Evolutionary conservation across 208 protist genomes (phyloP).

Genomic region (Crithidia brevicula): DNA sequence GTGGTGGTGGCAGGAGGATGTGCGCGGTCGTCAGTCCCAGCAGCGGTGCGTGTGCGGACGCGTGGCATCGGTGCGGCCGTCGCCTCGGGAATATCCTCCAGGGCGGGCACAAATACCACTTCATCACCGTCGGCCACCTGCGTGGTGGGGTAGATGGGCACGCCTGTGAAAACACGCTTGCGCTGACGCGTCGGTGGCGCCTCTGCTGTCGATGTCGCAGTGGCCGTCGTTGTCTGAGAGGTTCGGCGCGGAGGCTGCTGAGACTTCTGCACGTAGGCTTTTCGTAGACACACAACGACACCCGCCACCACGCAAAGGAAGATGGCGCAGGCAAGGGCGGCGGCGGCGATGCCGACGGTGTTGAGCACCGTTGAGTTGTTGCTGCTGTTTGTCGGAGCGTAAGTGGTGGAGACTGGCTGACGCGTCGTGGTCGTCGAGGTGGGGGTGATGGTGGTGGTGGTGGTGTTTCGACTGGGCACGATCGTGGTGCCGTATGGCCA

Average conservation of each 20-base stretch:
- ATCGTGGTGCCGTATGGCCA: background rate
- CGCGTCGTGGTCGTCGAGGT: background rate
- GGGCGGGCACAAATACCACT: background rate
- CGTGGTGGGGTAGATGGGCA: constrained; percentile 8
- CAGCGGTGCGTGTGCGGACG: background rate
- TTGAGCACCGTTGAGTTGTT: background rate
- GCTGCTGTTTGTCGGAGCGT: background rate
- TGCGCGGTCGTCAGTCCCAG: background rate
- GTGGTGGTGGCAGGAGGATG: too few relatives aligned
- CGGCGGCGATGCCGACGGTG: constrained; percentile 3
- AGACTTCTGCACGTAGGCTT: background rate
- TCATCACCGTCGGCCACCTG: constrained; percentile 3
- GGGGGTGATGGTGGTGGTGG: constrained; percentile 4
- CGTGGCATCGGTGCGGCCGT: background rate
- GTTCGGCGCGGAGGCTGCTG: too few relatives aligned
- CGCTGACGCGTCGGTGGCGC: background rate
- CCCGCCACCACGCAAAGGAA: background rate
- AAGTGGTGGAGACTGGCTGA: too few relatives aligned
- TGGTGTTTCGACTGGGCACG: background rate
- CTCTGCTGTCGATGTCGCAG: too few relatives aligned
- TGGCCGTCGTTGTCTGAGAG: too few relatives aligned
- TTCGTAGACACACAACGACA: background rate
- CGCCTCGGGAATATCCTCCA: constrained; percentile 9
- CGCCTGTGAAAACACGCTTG: background rate
- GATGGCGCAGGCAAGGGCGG: background rate